Evolutionary conservation across 2,329 filamentous ascomycete genomes (phyloP).

Genomic region (Diaporthe vaccinii): DNA sequence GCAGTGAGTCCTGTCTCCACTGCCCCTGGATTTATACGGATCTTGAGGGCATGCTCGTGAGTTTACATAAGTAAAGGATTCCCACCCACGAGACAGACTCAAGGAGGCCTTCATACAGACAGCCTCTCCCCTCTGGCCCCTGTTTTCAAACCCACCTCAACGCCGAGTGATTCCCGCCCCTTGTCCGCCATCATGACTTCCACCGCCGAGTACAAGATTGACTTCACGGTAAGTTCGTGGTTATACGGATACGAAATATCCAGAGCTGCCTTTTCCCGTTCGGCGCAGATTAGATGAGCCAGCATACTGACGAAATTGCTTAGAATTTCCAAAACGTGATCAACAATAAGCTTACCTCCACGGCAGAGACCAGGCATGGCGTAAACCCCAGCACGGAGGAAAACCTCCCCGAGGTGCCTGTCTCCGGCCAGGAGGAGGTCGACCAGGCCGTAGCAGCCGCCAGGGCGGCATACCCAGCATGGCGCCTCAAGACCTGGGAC

Average conservation of each 20-base stretch:
- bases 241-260: not conserved
- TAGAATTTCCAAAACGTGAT: slow-evolving; percentile 62
- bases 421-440: slow-evolving; percentile 60
- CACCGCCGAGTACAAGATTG: slow-evolving; percentile 7
- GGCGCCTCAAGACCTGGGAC: slow-evolving; percentile 47
- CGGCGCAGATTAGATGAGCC: no score
- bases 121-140: not conserved
- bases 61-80: slow-evolving; percentile 20
- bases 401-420: slow-evolving; percentile 62
- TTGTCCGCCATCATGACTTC: slow-evolving; percentile 19
- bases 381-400: slow-evolving; percentile 63
- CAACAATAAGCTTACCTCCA: slow-evolving; percentile 61
- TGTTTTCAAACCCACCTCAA: not conserved
- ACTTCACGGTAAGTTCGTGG: slow-evolving; percentile 16
- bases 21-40: slow-evolving; percentile 24
- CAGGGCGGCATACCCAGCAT: slow-evolving; percentile 60
- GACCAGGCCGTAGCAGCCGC: slow-evolving; percentile 61
- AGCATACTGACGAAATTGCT: not conserved
- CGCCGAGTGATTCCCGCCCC: not conserved
- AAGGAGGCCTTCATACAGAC: not conserved
- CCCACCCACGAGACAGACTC: not conserved
- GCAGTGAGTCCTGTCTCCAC: not conserved
- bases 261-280: not conserved
- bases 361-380: slow-evolving; percentile 57
- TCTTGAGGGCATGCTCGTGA: slow-evolving; percentile 1